A percentile compares a stretch with the other conserved stretches of the same genome.
Evolutionary conservation across 2,329 filamentous ascomycete species (phyloP).

Genomic region (Aspergillus pseudoterreus): DNA sequence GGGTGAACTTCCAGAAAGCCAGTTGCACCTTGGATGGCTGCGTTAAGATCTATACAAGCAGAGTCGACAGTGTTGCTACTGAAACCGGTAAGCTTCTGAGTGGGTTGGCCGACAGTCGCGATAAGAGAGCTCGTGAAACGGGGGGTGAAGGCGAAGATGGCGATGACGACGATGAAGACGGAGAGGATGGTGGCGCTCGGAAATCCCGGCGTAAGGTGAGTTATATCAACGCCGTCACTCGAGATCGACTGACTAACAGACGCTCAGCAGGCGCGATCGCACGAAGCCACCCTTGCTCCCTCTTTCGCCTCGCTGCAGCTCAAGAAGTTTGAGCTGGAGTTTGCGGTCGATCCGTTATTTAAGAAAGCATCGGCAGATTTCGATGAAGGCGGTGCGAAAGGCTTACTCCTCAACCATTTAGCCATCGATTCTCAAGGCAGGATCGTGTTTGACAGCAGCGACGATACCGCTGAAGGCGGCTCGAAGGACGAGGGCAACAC

Average conservation of each 20-base stretch:
- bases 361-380: slow-evolving; percentile 99
- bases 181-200: slow-evolving; percentile 45
- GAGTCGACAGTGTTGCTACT: slow-evolving; percentile 96
- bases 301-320: slow-evolving; percentile 85
- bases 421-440: slow-evolving; percentile 87
- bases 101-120: slow-evolving; percentile 74
- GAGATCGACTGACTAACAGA: slow-evolving; percentile 20
- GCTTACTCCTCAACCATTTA: slow-evolving; percentile 90
- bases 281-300: slow-evolving; percentile 87
- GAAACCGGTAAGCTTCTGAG: slow-evolving; percentile 94
- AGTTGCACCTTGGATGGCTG: slow-evolving; percentile 97
- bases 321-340: slow-evolving; percentile 97
- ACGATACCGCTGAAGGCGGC: slow-evolving; percentile 63
- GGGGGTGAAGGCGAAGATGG: slow-evolving; percentile 60
- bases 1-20: slow-evolving; percentile 97
- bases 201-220: slow-evolving; percentile 67
- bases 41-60: slow-evolving; percentile 98
- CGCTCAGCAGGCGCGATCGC: slow-evolving; percentile 59
- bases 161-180: slow-evolving; percentile 62
- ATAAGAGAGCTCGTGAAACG: slow-evolving; percentile 64
- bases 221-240: not conserved
- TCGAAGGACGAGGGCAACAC: slow-evolving; percentile 33
- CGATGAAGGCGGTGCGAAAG: slow-evolving; percentile 95
- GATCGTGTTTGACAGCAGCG: slow-evolving; percentile 97
- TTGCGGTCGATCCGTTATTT: slow-evolving; percentile 95